Conservation (phyloP, 1,284 basidiomycete species). For the Austroboletus rostrupii region DNA sequence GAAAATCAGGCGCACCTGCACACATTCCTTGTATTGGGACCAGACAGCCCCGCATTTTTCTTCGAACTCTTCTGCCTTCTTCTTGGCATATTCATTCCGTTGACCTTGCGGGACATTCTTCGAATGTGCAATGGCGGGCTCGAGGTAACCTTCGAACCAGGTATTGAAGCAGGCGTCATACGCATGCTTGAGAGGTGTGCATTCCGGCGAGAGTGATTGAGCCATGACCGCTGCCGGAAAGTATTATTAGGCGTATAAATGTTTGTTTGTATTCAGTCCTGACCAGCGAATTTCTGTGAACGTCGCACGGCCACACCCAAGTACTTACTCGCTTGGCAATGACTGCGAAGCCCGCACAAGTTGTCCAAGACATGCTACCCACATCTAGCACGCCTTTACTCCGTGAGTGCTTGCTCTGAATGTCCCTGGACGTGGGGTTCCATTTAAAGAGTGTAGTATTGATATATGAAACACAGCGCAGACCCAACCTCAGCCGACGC, state of each 20-base stretch:
- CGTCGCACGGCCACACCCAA: too few species aligned
- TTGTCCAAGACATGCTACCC: not conserved
- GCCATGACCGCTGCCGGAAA: too few species aligned
- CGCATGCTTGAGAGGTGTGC: too few species aligned
- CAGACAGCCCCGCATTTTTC: conserved; percentile 78
- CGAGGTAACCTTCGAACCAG: too few species aligned
- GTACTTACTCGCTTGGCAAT: too few species aligned
- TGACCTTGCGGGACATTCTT: too few species aligned
- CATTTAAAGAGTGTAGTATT: not conserved
- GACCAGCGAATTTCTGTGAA: too few species aligned
- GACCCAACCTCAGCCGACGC: not conserved
- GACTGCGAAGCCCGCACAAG: conserved; percentile 7
- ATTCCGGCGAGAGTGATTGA: too few species aligned
- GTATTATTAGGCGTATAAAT: too few species aligned
- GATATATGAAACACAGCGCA: conserved; percentile 2
- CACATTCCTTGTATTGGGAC: conserved; percentile 74
- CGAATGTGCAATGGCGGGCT: too few species aligned
- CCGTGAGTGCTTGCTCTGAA: conserved; percentile 8
- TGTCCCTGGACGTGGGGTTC: not conserved
- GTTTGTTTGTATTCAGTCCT: too few species aligned
- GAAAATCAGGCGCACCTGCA: conserved; percentile 49
- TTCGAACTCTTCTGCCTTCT: conserved; percentile 80
- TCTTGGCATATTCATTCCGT: conserved; percentile 34
- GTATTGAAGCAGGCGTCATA: too few species aligned
- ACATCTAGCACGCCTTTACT: conserved; percentile 22